Evolutionary conservation across 306 rosid genomes (phyloP).

Genomic region (Cyamopsis tetragonoloba): DNA sequence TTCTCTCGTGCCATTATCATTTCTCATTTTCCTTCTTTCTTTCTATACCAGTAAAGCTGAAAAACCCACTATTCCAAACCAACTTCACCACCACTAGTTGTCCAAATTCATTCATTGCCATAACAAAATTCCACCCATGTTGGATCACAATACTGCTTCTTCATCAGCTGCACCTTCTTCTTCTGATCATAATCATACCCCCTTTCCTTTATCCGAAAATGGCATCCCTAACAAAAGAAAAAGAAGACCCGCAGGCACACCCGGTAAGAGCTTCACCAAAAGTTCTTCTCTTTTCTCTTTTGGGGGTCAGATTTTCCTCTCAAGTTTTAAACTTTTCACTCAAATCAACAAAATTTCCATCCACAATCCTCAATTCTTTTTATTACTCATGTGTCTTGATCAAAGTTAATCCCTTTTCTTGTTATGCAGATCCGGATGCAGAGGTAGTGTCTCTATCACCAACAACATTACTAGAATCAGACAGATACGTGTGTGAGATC

Average conservation of each 20-base stretch:
- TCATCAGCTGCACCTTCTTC: slow-evolving; percentile 45
- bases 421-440: slow-evolving; percentile 83
- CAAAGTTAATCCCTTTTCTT: background rate
- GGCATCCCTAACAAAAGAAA: slow-evolving; percentile 62
- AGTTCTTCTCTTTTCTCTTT: background rate
- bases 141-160: slow-evolving; percentile 39
- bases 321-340: background rate
- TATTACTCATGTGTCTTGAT: no score
- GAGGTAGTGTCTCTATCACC: slow-evolving; percentile 93
- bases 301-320: background rate
- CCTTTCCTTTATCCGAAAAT: slow-evolving; percentile 47
- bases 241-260: slow-evolving; percentile 97
- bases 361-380: no score
- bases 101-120: no score
- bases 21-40: slow-evolving; percentile 15
- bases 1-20: slow-evolving; percentile 20
- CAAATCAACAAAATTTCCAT: background rate
- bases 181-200: slow-evolving; percentile 39
- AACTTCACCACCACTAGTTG: no score
- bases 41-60: slow-evolving; percentile 54
- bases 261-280: slow-evolving; percentile 46
- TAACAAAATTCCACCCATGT: slow-evolving; percentile 57
- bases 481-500: slow-evolving; percentile 95
- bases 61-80: slow-evolving; percentile 37
- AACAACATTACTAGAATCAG: slow-evolving; percentile 79